A percentile compares a stretch with the other conserved stretches of the same genome.
Evolutionary conservation across 331 rosid species (phyloP).

Genomic region (Saraca asoca): DNA sequence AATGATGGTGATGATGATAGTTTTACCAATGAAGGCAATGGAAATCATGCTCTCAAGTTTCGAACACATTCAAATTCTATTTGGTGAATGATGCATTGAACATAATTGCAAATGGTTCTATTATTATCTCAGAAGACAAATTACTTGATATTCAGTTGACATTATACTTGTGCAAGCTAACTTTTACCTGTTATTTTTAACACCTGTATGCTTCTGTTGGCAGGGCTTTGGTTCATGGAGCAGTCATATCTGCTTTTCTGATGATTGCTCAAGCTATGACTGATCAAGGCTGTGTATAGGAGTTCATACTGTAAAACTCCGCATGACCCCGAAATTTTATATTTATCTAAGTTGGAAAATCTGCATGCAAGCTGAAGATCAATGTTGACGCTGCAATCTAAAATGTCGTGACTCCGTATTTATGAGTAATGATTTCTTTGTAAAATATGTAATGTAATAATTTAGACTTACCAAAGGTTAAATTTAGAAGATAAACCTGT

Average conservation of each 20-base stretch:
- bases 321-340: constrained; percentile 34
- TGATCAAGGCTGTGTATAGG: constrained; percentile 95
- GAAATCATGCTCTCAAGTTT: neutral
- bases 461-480: constrained; percentile 29
- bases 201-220: constrained; percentile 24
- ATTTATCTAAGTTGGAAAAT: constrained; percentile 28
- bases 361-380: constrained; percentile 35
- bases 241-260: constrained; percentile 90
- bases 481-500: constrained; percentile 31
- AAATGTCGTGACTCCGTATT: constrained; percentile 21
- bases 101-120: too few relatives aligned
- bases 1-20: constrained; percentile 6
- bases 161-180: too few relatives aligned
- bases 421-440: constrained; percentile 40
- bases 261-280: constrained; percentile 98
- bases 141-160: too few relatives aligned
- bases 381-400: constrained; percentile 16
- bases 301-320: constrained; percentile 26
- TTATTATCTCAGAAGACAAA: too few relatives aligned
- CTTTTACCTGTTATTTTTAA: neutral
- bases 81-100: too few relatives aligned
- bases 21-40: constrained; percentile 5
- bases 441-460: constrained; percentile 51
- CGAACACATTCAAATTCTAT: too few relatives aligned
- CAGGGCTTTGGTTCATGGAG: constrained; percentile 86